phyloP scores from a whole-genome alignment of 768 basidiomycete genomes.

The Boletus rubescentipes region DNA sequence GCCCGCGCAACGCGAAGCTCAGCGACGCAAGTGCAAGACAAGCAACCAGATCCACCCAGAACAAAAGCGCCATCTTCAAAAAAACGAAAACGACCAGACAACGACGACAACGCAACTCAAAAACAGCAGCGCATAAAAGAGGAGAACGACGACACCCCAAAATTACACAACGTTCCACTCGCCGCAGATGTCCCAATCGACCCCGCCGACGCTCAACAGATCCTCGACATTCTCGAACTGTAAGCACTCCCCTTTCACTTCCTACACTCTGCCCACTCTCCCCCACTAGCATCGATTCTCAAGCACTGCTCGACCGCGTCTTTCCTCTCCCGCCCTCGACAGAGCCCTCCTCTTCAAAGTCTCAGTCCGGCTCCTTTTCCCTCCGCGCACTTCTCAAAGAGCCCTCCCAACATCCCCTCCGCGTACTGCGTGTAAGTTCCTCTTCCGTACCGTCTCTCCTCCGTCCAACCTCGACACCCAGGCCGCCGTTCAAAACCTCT shows the following conservation, averaged over 20 bases:
- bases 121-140: slow-evolving; percentile 51
- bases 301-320: slow-evolving; percentile 78
- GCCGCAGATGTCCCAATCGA: slow-evolving; percentile 50
- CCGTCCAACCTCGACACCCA: slow-evolving; percentile 22
- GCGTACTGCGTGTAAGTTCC: slow-evolving; percentile 53
- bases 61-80: slow-evolving; percentile 41
- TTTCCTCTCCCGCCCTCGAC: slow-evolving; percentile 51
- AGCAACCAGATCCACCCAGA: slow-evolving; percentile 29
- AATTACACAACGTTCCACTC: slow-evolving; percentile 32
- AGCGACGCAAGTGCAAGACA: slow-evolving; percentile 35
- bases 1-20: slow-evolving; percentile 74
- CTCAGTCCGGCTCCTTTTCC: slow-evolving; percentile 39
- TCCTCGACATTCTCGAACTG: slow-evolving; percentile 62
- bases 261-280: background rate
- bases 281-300: slow-evolving; percentile 57
- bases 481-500: slow-evolving; percentile 65
- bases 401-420: slow-evolving; percentile 51
- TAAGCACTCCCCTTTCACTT: slow-evolving; percentile 27
- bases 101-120: slow-evolving; percentile 46
- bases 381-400: slow-evolving; percentile 59
- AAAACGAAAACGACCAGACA: slow-evolving; percentile 66
- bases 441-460: slow-evolving; percentile 12
- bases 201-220: slow-evolving; percentile 45
- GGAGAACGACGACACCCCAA: slow-evolving; percentile 21
- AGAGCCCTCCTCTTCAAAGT: slow-evolving; percentile 41